phyloP scores from a whole-genome alignment of 371 early-diverging fungal genomes.

The Nematocida sp. region DNA sequence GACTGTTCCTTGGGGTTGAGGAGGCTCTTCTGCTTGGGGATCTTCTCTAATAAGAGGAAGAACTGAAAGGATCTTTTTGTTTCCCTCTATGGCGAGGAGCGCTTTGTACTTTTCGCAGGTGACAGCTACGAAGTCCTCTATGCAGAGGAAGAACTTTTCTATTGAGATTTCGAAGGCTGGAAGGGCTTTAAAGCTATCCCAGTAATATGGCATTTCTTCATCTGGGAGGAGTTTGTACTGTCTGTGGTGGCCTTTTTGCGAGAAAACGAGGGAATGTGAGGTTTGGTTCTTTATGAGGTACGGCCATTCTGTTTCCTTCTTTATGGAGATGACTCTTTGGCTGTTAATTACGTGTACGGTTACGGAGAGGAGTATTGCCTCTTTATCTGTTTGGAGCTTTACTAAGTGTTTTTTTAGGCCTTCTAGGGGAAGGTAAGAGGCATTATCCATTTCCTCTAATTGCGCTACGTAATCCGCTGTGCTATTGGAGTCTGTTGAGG shows the following conservation, averaged over 20 bases:
- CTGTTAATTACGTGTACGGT: conserved; percentile 30
- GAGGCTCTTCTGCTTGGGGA: not conserved
- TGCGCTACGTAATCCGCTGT: conserved; percentile 1
- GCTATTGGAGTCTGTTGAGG: not conserved
- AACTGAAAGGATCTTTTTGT: conserved; percentile 10
- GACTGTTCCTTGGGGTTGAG: conserved; percentile 18
- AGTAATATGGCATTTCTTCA: conserved; percentile 39
- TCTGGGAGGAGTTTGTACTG: conserved; percentile 26
- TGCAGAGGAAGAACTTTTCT: not conserved
- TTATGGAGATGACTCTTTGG: conserved; percentile 28
- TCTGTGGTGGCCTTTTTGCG: conserved; percentile 37
- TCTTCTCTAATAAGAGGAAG: not conserved
- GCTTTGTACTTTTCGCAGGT: conserved; percentile 6
- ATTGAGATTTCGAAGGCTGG: conserved; percentile 38
- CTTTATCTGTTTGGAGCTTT: conserved; percentile 13
- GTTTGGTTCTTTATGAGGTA: conserved; percentile 32
- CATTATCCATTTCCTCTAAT: conserved; percentile 12
- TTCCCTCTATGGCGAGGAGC: conserved; percentile 13
- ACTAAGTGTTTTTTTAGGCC: conserved; percentile 50
- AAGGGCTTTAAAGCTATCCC: conserved; percentile 55
- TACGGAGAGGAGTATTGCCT: conserved; percentile 32
- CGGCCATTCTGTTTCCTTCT: conserved; percentile 41
- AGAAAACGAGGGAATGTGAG: not conserved
- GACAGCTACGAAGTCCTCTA: conserved; percentile 8
- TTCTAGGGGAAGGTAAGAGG: conserved; percentile 54